A percentile compares a stretch with the other conserved stretches of the same genome.
Conservation (phyloP, 768 basidiomycete species). For the Auricularia cornea region DNA sequence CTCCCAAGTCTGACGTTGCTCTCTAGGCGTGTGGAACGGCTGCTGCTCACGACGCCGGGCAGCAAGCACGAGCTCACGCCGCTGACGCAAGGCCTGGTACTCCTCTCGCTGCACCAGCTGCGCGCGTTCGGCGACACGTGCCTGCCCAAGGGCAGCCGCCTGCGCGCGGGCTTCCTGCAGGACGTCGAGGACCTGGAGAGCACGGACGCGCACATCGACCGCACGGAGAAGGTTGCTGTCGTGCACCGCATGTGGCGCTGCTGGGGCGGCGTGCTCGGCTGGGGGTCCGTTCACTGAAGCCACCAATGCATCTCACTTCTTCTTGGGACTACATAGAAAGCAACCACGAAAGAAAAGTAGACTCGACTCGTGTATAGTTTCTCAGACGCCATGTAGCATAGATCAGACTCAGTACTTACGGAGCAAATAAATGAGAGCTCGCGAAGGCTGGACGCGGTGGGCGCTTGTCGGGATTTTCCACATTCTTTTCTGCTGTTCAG, state of each 20-base stretch:
- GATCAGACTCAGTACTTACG: no score
- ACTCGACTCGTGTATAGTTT: no score
- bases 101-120: constrained; percentile 61
- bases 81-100: constrained; percentile 62
- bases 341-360: no score
- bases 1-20: background rate
- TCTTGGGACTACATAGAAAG: background rate
- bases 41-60: constrained; percentile 46
- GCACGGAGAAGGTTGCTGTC: constrained; percentile 66
- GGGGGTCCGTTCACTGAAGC: constrained; percentile 31
- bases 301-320: background rate
- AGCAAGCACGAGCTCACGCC: constrained; percentile 30
- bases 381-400: no score
- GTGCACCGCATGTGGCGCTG: constrained; percentile 84
- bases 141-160: constrained; percentile 49
- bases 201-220: constrained; percentile 49
- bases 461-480: background rate
- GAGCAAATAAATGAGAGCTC: no score
- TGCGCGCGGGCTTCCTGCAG: constrained; percentile 74
- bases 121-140: constrained; percentile 52
- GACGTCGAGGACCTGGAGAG: constrained; percentile 73
- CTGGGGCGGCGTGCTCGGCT: constrained; percentile 67
- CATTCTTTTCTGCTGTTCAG: background rate
- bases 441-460: no score
- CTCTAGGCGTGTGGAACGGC: constrained; percentile 55